Evolutionary conservation across 805 yeast genomes (phyloP), one percentile per base, ranked within the genome.

Genomic region (Danielozyma ontarioensis): DNA sequence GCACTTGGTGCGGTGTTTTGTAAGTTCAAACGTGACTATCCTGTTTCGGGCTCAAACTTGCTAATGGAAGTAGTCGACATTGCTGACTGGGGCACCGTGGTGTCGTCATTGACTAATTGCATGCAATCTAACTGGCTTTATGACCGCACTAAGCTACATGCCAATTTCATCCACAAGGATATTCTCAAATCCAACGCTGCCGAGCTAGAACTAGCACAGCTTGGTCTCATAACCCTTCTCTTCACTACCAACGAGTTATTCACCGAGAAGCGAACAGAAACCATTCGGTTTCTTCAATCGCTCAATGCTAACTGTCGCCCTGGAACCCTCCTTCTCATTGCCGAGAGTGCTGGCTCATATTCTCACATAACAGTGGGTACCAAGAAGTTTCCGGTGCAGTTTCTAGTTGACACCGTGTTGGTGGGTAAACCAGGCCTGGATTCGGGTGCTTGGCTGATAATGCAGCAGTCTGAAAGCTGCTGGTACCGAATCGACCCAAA

Each of bases 311-410:
- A 51, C 5, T 84, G 94, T 55, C 50, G 57, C 23, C 35, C 54
- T 1, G 93, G 89, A 0, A 59, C 85, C 12, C 55, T 72, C 18
- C 56, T 87, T 23, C 62, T 88, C 28, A 76, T 87, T 16, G 75
- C 85, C 2, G 96, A 87, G 49, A 81, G 93, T 59, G 96, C 96
- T 0, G 96, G 96, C 1, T 83, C 94, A 7, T 87, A 80, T 56
- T 84, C 95, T 1, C 80, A 85, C 46, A 83, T 87, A 25, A 70
- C 76, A 2, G 71, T 87, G 27, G 95, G 95, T 3, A 56, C 75
- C 19, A 86, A 82, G 53, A 73, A 65, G 43, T 87, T 87, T 61
- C 96, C 96, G 0, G 80, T 87, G 3, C 88, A 85, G 43, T 85
- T 82, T 46, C 64, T 87, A 25, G 65, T 88, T 8, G 95, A 87